A percentile compares a stretch with the other conserved stretches of the same genome.
Evolutionary conservation across 2,329 filamentous ascomycete species (phyloP).

Genomic region (Emericellopsis atlantica): DNA sequence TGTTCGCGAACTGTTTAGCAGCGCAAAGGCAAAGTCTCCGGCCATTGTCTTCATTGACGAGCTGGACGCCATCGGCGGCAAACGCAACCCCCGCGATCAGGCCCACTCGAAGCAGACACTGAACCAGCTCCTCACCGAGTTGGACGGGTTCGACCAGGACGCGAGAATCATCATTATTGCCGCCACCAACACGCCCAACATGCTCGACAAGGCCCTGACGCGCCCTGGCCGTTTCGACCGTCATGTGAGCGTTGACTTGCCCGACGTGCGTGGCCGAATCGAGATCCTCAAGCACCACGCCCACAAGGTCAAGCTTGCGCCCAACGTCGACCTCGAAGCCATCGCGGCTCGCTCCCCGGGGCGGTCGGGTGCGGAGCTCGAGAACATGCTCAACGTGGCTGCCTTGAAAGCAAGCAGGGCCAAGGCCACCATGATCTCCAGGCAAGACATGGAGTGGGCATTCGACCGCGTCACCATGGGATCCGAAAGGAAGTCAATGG

Average conservation of each 20-base stretch:
- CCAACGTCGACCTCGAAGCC: constrained; percentile 70
- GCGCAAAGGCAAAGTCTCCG: constrained; percentile 75
- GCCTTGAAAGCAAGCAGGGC: constrained; percentile 88
- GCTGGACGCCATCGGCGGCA: constrained; percentile 85
- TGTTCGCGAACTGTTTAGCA: constrained; percentile 81
- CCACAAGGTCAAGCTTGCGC: constrained; percentile 71
- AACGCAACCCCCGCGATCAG: constrained; percentile 83
- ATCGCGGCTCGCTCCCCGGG: constrained; percentile 82
- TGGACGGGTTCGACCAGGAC: constrained; percentile 93
- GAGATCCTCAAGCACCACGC: constrained; percentile 90
- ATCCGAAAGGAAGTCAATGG: constrained; percentile 76
- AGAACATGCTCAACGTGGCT: constrained; percentile 94
- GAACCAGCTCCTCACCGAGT: constrained; percentile 91
- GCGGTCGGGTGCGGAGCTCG: constrained; percentile 88
- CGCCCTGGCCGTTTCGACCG: constrained; percentile 93
- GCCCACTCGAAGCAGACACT: constrained; percentile 95
- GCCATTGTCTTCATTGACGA: constrained; percentile 95
- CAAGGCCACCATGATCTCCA: constrained; percentile 62
- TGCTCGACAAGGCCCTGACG: constrained; percentile 88
- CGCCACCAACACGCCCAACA: constrained; percentile 90
- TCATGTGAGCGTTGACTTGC: constrained; percentile 76
- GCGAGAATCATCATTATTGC: constrained; percentile 92
- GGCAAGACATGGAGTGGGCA: constrained; percentile 86
- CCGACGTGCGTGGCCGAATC: constrained; percentile 85
- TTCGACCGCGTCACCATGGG: constrained; percentile 98